These are phyloP conservation scores for Cornus kousa DNA, from an alignment of 148 eudicot genomes.

Conservation along the genomic window DNA sequence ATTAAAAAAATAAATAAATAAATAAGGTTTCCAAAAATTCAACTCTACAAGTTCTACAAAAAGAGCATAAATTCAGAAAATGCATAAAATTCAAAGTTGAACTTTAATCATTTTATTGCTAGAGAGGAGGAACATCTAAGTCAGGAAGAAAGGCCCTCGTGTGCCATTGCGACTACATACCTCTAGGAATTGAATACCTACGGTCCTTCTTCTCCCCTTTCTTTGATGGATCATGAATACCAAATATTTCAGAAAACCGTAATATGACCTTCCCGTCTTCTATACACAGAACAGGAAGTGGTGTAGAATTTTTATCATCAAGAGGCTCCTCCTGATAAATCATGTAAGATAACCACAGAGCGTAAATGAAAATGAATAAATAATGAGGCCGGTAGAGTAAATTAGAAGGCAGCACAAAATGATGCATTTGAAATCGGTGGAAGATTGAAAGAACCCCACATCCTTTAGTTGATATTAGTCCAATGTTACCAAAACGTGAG, in stretches of 20 bases:
- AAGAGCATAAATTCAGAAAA: not conserved
- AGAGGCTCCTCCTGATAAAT: slow-evolving; percentile 50
- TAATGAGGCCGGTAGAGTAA: slow-evolving; percentile 9
- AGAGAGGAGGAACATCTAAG: not conserved
- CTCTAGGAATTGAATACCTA: slow-evolving; percentile 56
- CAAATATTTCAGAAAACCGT: slow-evolving; percentile 94
- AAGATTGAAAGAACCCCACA: not conserved
- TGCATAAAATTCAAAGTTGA: not conserved
- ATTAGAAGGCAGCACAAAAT: not conserved
- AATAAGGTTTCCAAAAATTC: too few species aligned
- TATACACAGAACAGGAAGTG: slow-evolving; percentile 70
- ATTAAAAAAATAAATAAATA: too few species aligned
- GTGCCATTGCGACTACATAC: slow-evolving; percentile 26
- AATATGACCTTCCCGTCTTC: slow-evolving; percentile 81
- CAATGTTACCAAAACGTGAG: not conserved
- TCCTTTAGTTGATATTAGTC: not conserved
- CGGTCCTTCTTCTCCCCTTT: slow-evolving; percentile 61
- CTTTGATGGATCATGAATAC: slow-evolving; percentile 62
- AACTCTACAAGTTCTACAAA: not conserved
- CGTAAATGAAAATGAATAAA: not conserved
- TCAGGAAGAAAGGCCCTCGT: not conserved
- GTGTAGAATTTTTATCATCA: slow-evolving; percentile 33
- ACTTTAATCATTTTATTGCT: not conserved
- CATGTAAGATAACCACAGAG: not conserved
- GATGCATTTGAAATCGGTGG: not conserved